phyloP scores from a whole-genome alignment of 306 rosid species.

The Psophocarpus tetragonolobus region DNA sequence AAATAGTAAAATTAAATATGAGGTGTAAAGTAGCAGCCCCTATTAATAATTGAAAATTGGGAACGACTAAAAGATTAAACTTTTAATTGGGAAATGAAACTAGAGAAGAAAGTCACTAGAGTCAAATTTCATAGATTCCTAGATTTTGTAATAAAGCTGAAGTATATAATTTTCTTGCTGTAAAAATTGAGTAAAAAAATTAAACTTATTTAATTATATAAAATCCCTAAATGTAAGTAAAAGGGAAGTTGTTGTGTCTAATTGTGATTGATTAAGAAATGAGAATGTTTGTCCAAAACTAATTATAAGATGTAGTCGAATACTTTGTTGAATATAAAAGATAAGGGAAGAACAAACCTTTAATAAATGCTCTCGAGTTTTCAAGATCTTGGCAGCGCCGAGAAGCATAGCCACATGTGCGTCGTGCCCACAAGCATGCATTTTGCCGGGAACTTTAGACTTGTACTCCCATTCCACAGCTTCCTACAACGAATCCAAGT shows the following conservation, averaged over 20 bases:
- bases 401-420: slow-evolving; percentile 96
- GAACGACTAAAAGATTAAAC: not conserved
- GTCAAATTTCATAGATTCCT: not conserved
- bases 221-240: not conserved
- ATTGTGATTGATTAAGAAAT: not conserved
- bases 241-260: not conserved
- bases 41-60: not conserved
- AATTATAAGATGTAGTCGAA: not conserved
- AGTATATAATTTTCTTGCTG: not conserved
- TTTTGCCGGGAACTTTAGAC: slow-evolving; percentile 89
- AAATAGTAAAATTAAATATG: not conserved
- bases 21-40: not conserved
- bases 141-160: not conserved
- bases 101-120: not conserved
- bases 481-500: slow-evolving; percentile 48
- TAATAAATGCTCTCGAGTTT: slow-evolving; percentile 77
- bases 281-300: not conserved
- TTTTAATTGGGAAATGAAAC: not conserved
- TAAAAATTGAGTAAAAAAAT: not conserved
- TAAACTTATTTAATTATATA: not conserved
- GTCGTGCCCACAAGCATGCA: slow-evolving; percentile 99
- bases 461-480: slow-evolving; percentile 88
- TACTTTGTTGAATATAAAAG: not conserved
- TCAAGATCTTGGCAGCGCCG: slow-evolving; percentile 94
- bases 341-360: slow-evolving; percentile 51